Percentiles rank a stretch among this genome's conserved stretches.
These are phyloP conservation scores for Datisca glomerata DNA, from an alignment of 306 rosid species.

Conservation along the genomic window DNA sequence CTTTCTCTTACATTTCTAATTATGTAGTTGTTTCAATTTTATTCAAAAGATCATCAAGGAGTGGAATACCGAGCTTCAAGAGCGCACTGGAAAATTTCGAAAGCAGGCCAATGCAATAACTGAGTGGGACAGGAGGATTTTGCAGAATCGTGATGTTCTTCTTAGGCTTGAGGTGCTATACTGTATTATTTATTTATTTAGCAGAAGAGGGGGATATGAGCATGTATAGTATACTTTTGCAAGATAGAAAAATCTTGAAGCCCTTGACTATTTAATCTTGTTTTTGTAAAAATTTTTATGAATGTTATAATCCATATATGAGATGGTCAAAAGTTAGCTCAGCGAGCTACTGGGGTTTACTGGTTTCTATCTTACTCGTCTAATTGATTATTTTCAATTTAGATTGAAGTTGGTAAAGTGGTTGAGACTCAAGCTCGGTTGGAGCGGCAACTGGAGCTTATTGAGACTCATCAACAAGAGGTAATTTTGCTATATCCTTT, in stretches of 20 bases:
- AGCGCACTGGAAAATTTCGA: slow-evolving; percentile 85
- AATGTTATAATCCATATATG: no score
- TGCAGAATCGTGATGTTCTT: slow-evolving; percentile 77
- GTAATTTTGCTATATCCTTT: no score
- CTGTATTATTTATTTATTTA: not conserved
- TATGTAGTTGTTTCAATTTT: not conserved
- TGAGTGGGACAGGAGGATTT: slow-evolving; percentile 89
- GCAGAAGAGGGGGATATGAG: slow-evolving; percentile 35
- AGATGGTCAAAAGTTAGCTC: no score
- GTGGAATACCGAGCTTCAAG: slow-evolving; percentile 94
- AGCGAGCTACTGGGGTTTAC: no score
- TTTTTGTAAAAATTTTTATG: no score
- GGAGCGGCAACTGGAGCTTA: slow-evolving; percentile 87
- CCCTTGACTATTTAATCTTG: no score
- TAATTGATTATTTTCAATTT: slow-evolving; percentile 15
- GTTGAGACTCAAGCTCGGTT: slow-evolving; percentile 76
- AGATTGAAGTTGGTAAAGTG: slow-evolving; percentile 94
- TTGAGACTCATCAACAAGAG: slow-evolving; percentile 96
- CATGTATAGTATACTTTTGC: no score
- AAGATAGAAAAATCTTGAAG: slow-evolving; percentile 81
- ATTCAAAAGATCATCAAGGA: slow-evolving; percentile 70
- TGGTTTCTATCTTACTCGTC: no score
- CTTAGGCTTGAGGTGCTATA: slow-evolving; percentile 66
- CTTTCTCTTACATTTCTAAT: not conserved
- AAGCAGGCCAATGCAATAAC: slow-evolving; percentile 95